Evolutionary conservation across 495 filamentous ascomycete genomes (phyloP), one percentile per base, ranked within the genome.

Genomic region (Stereocaulon alpinum): DNA sequence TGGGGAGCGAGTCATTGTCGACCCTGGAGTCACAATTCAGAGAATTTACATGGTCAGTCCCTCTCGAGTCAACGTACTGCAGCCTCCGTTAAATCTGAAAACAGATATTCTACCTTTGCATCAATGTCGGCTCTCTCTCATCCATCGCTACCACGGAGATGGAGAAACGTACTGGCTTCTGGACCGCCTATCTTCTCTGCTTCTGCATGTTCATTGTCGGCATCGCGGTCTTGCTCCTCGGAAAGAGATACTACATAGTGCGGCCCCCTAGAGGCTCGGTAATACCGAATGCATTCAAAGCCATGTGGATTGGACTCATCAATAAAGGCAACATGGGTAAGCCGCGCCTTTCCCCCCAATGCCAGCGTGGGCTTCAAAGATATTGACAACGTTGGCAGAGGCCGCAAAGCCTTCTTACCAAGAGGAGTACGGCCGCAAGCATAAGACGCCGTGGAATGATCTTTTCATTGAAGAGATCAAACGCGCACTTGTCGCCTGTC

Each of bases 1-100:
- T 55, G 88, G 88, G 55, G 86, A 90, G 72, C 78, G 81, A 37
- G 84, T 88, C 27, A 81, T 93, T 55, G 80, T 91, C 43, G 86
- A 91, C 65, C 87, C 88, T 1, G 74, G 81, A 47, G 77, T 87
- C 49, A 90, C 87, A 12, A 80, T 87, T 59, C 85, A 88, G 72
- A 78, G 83, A 47, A 84, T 92, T 58, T 86, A 86, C 75, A 83
- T 85, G 78, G 56, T 59, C 4, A 37, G 47, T 29, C 17, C 24
- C 18, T 34, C 4, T 6, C 24, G 20, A 27, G 4, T 14, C 40
- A 14, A 4, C 20, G 6, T 24, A 42, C 6, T 30, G 15, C 29
- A 24, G 20, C 37, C 7, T 7, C 18, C 10, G 24, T 45, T 59
- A 50, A 59, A 6, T 40, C 15, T 22, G 14, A 10, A 29, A 22